Percentiles rank a stretch among this genome's conserved stretches.
These are phyloP conservation scores for Hypoxylon lienhwacheense DNA, from an alignment of 495 filamentous ascomycete genomes.

Conservation along the genomic window DNA sequence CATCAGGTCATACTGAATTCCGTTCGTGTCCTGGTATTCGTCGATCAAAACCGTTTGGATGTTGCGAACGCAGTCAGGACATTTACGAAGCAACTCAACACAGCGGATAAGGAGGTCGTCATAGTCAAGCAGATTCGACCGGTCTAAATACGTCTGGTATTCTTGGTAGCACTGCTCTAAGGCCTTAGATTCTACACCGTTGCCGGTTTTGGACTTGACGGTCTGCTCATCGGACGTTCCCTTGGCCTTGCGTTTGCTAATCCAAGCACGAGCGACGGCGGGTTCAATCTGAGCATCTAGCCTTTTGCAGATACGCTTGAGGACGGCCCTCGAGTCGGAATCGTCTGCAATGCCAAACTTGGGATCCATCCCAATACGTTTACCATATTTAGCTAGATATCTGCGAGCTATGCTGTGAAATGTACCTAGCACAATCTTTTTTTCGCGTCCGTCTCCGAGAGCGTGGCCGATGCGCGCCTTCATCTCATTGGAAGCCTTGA, in stretches of 20 bases:
- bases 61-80: slow-evolving; percentile 86
- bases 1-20: slow-evolving; percentile 95
- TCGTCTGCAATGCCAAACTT: slow-evolving; percentile 95
- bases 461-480: slow-evolving; percentile 78
- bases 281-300: slow-evolving; percentile 68
- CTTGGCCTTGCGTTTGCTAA: slow-evolving; percentile 84
- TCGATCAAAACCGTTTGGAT: slow-evolving; percentile 93
- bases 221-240: slow-evolving; percentile 51
- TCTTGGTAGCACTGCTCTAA: slow-evolving; percentile 74
- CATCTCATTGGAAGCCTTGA: slow-evolving; percentile 97
- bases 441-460: slow-evolving; percentile 75
- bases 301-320: slow-evolving; percentile 82
- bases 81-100: slow-evolving; percentile 71
- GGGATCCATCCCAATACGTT: slow-evolving; percentile 76
- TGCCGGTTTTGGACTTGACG: slow-evolving; percentile 44
- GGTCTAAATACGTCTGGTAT: slow-evolving; percentile 73
- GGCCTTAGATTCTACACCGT: slow-evolving; percentile 66
- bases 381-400: slow-evolving; percentile 84
- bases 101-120: slow-evolving; percentile 91
- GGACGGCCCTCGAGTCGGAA: slow-evolving; percentile 72
- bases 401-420: slow-evolving; percentile 92
- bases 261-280: slow-evolving; percentile 66
- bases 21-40: slow-evolving; percentile 97
- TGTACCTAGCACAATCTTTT: slow-evolving; percentile 82
- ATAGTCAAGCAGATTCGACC: slow-evolving; percentile 88